Evolutionary conservation across 1,284 basidiomycete species (phyloP).

Genomic region (Vanrija pseudolonga): DNA sequence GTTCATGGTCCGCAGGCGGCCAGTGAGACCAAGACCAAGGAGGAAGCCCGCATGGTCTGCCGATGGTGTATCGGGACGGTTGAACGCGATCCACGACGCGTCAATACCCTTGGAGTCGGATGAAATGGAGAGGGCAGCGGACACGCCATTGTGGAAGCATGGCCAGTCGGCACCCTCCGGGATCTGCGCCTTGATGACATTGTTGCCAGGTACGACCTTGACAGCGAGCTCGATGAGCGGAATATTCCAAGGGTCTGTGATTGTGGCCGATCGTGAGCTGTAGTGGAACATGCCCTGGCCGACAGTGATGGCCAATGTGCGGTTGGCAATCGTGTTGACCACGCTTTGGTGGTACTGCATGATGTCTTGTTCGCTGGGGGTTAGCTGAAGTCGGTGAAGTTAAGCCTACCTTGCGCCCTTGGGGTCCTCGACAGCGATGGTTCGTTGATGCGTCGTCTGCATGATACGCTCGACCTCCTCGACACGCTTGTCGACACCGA

Average conservation of each 20-base stretch:
- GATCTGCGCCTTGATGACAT: conserved; percentile 55
- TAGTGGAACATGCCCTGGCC: conserved; percentile 85
- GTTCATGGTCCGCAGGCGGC: conserved; percentile 80
- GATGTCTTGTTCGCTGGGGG: conserved; percentile 31
- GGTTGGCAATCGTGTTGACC: conserved; percentile 70
- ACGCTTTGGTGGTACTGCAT: conserved; percentile 67
- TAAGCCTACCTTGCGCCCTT: conserved; percentile 64
- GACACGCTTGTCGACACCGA: conserved; percentile 76
- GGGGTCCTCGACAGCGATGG: conserved; percentile 64
- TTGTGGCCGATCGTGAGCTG: conserved; percentile 65
- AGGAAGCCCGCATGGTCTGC: conserved; percentile 93
- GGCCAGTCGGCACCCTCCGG: conserved; percentile 81
- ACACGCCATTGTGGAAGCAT: conserved; percentile 95
- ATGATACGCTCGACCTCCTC: conserved; percentile 85
- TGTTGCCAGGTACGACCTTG: conserved; percentile 56
- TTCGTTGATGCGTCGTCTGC: conserved; percentile 66
- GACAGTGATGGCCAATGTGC: conserved; percentile 78
- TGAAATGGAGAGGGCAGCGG: conserved; percentile 78
- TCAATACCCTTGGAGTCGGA: conserved; percentile 73
- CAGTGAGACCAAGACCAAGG: conserved; percentile 84
- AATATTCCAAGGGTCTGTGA: conserved; percentile 70
- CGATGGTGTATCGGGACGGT: conserved; percentile 77
- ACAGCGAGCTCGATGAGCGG: conserved; percentile 76
- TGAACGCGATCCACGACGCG: conserved; percentile 90
- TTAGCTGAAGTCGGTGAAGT: not conserved